phyloP scores from a whole-genome alignment of 2,329 filamentous ascomycete species.

The Onygenales sp. region DNA sequence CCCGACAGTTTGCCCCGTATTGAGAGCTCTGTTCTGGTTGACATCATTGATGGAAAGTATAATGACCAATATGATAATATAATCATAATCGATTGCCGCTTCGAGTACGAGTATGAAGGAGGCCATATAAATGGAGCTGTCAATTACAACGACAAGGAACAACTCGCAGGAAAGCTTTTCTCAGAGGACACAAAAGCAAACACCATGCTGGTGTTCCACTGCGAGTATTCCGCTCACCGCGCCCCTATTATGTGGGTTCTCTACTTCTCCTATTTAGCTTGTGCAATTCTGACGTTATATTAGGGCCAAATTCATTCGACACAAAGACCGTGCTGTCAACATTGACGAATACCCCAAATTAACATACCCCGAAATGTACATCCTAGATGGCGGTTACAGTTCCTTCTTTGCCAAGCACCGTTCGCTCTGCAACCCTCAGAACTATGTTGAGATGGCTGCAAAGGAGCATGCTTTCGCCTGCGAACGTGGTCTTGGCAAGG shows the following conservation, averaged over 20 bases:
- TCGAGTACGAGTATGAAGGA: conserved; percentile 97
- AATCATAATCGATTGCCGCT: conserved; percentile 89
- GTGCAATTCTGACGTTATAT: conserved; percentile 10
- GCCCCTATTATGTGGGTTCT: conserved; percentile 70
- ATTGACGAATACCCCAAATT: conserved; percentile 76
- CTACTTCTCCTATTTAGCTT: not conserved
- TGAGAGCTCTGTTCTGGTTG: conserved; percentile 66
- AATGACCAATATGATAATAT: conserved; percentile 66
- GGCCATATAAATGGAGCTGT: conserved; percentile 88
- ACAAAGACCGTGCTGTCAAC: conserved; percentile 78
- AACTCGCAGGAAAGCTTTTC: conserved; percentile 72
- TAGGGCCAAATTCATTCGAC: conserved; percentile 77
- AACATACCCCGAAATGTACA: conserved; percentile 95
- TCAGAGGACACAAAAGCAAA: conserved; percentile 53
- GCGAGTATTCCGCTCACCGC: conserved; percentile 95
- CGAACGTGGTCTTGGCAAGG: conserved; percentile 86
- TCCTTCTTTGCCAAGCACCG: conserved; percentile 77
- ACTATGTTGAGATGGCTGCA: conserved; percentile 93
- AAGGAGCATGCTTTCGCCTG: conserved; percentile 87
- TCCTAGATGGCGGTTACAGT: conserved; percentile 92
- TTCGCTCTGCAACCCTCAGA: conserved; percentile 78
- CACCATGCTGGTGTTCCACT: conserved; percentile 86
- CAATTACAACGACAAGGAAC: conserved; percentile 96
- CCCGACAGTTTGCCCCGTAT: conserved; percentile 85
- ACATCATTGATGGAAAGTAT: conserved; percentile 81